Percentiles rank a stretch among this genome's conserved stretches.
Evolutionary conservation across 2,329 filamentous ascomycete genomes (phyloP).

Genomic region (Beauveria pseudobassiana): DNA sequence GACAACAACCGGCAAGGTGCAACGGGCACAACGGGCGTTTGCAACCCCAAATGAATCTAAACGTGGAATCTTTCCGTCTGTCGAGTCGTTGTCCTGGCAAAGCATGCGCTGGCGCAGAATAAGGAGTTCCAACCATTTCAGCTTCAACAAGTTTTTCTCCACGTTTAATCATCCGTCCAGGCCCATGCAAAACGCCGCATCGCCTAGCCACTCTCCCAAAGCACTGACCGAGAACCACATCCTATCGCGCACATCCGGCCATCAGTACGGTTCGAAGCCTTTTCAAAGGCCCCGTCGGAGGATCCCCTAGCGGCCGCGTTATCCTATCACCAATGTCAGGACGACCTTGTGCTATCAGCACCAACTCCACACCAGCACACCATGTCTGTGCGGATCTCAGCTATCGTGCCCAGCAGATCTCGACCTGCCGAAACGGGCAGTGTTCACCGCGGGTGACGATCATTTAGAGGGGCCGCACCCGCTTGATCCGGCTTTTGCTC

Average conservation of each 20-base stretch:
- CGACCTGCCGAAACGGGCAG: conserved; percentile 17
- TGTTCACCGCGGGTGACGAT: conserved; percentile 2
- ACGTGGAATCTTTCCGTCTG: too few species aligned
- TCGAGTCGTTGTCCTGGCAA: too few species aligned
- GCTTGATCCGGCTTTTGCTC: background rate
- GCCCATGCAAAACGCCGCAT: background rate
- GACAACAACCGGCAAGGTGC: too few species aligned
- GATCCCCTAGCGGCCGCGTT: background rate
- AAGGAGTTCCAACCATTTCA: too few species aligned
- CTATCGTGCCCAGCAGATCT: conserved; percentile 10
- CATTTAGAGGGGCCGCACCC: background rate
- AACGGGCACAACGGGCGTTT: too few species aligned
- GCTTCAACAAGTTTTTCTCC: background rate
- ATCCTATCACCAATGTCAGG: conserved; percentile 4
- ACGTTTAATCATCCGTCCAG: background rate
- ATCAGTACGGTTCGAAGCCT: background rate
- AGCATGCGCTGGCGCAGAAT: too few species aligned
- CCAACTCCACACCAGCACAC: background rate
- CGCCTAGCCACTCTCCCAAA: background rate
- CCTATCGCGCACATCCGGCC: background rate
- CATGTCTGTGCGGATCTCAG: conserved; percentile 15
- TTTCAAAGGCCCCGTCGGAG: background rate
- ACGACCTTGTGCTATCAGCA: conserved; percentile 6
- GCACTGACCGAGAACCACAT: background rate
- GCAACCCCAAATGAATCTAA: too few species aligned